A percentile compares a stretch with the other conserved stretches of the same genome.
Evolutionary conservation across 1,139 yeast species (phyloP).

Genomic region (Pichia sp.): DNA sequence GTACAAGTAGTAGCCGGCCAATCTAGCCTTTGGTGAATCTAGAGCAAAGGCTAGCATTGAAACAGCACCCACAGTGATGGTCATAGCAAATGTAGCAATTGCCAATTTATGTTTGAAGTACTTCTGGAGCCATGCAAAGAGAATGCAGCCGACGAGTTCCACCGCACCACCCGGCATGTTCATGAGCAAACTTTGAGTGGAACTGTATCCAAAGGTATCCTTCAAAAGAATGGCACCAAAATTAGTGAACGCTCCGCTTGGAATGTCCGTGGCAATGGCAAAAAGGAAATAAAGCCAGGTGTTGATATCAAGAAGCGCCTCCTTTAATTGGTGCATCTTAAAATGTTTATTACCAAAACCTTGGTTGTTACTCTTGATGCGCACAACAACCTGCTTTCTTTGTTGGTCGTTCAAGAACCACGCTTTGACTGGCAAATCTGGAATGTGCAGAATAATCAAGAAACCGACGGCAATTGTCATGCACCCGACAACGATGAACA

Average conservation of each 20-base stretch:
- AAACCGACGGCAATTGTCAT: conserved; percentile 46
- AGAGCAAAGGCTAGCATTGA: conserved; percentile 48
- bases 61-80: conserved; percentile 37
- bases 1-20: conserved; percentile 42
- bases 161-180: conserved; percentile 40
- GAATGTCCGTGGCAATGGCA: conserved; percentile 34
- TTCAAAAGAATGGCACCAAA: conserved; percentile 31
- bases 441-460: conserved; percentile 38
- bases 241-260: conserved; percentile 40
- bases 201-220: conserved; percentile 27
- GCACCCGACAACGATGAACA: conserved; percentile 46
- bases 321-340: conserved; percentile 41
- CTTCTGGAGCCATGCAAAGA: conserved; percentile 37
- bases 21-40: conserved; percentile 33
- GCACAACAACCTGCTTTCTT: conserved; percentile 36
- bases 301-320: conserved; percentile 41
- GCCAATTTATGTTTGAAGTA: conserved; percentile 37
- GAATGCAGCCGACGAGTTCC: conserved; percentile 34
- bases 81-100: conserved; percentile 42
- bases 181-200: conserved; percentile 33
- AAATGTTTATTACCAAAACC: conserved; percentile 45
- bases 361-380: conserved; percentile 38
- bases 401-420: conserved; percentile 38
- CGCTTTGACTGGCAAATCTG: conserved; percentile 40
- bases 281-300: conserved; percentile 38